phyloP scores from a whole-genome alignment of 352 stramenopile species.

The Phytophthora cactorum region DNA sequence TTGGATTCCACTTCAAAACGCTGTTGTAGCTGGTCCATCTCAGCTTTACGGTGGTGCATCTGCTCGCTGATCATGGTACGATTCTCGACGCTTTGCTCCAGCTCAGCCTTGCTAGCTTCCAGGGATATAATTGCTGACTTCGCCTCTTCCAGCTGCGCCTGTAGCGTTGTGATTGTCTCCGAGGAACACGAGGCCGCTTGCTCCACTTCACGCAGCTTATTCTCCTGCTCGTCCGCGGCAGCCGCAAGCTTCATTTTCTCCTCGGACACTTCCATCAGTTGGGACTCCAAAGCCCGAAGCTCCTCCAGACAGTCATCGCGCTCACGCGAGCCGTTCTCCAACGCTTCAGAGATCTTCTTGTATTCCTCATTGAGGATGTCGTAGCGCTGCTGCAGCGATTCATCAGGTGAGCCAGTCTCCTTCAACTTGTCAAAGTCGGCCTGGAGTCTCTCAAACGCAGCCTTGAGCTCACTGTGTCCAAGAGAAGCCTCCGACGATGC shows the following conservation, averaged over 20 bases:
- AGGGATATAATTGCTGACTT: conserved; percentile 17
- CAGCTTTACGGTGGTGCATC: conserved; percentile 11
- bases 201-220: conserved; percentile 26
- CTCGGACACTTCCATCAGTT: conserved; percentile 60
- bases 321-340: conserved; percentile 44
- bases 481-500: not conserved
- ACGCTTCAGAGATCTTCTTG: conserved; percentile 20
- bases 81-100: conserved; percentile 29
- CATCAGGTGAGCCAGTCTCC: not conserved
- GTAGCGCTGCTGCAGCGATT: conserved; percentile 14
- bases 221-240: conserved; percentile 19
- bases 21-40: conserved; percentile 38
- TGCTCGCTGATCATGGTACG: conserved; percentile 17
- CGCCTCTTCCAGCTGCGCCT: conserved; percentile 21
- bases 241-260: conserved; percentile 48
- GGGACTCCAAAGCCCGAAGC: conserved; percentile 48
- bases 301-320: conserved; percentile 53
- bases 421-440: conserved; percentile 12
- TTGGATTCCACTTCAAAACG: conserved; percentile 51
- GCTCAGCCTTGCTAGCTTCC: conserved; percentile 30
- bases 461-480: conserved; percentile 15
- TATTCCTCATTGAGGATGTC: conserved; percentile 29
- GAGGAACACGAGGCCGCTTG: conserved; percentile 14
- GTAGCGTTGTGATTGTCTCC: conserved; percentile 18
- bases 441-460: conserved; percentile 20